A percentile compares a stretch with the other conserved stretches of the same genome.
phyloP scores from a whole-genome alignment of 208 protist species.

The Crithidia mellificae region DNA sequence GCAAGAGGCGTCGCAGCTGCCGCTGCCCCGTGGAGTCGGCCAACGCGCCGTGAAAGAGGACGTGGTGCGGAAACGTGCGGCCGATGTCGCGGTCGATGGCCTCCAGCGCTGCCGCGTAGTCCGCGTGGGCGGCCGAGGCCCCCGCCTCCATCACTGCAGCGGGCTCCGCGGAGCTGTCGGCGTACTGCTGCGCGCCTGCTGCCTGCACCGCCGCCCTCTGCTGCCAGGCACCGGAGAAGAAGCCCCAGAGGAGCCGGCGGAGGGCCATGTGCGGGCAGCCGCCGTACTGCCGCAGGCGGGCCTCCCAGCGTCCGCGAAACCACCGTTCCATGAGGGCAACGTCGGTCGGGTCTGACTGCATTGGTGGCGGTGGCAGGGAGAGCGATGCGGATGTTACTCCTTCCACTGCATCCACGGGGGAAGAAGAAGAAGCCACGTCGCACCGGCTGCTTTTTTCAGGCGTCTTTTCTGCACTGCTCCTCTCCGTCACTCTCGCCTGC shows the following conservation, averaged over 20 bases:
- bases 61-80: constrained; percentile 65
- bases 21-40: constrained; percentile 31
- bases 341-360: background rate
- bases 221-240: constrained; percentile 46
- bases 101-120: constrained; percentile 19
- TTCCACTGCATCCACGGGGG: too few species aligned
- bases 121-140: background rate
- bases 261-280: constrained; percentile 33
- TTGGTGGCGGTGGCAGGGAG: background rate
- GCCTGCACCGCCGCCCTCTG: constrained; percentile 17
- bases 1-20: constrained; percentile 48
- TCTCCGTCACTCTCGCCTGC: too few species aligned
- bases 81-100: constrained; percentile 55
- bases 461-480: too few species aligned
- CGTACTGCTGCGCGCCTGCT: constrained; percentile 17
- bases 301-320: constrained; percentile 24
- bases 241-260: constrained; percentile 45
- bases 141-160: too few species aligned
- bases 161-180: background rate
- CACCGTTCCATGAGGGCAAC: constrained; percentile 4
- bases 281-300: constrained; percentile 14
- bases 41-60: constrained; percentile 39
- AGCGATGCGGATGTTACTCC: too few species aligned
- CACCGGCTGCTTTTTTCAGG: too few species aligned
- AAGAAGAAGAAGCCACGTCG: too few species aligned